Conservation (phyloP, 2,329 filamentous ascomycete genomes). For the Venturia aucupariae region DNA sequence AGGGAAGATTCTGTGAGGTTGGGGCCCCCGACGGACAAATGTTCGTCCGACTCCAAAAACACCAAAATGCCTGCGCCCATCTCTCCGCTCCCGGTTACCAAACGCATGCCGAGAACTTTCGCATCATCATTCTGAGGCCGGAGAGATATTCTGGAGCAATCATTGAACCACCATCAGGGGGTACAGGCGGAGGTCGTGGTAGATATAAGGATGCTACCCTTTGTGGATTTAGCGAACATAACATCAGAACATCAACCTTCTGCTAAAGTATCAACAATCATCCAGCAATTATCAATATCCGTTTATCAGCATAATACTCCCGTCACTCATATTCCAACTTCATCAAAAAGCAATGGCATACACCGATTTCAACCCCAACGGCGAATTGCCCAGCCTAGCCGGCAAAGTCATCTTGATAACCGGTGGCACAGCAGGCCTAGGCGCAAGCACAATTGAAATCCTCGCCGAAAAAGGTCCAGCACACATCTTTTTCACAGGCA, state of each 20-base stretch:
- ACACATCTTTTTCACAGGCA: constrained; percentile 10
- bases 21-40: background rate
- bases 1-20: background rate
- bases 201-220: background rate
- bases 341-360: background rate
- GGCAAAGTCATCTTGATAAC: constrained; percentile 3
- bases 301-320: too few relatives aligned
- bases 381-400: background rate
- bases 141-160: too few relatives aligned
- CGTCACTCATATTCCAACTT: too few relatives aligned
- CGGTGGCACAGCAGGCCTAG: constrained; percentile 11
- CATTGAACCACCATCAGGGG: background rate
- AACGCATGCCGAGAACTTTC: background rate
- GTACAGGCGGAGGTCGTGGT: background rate
- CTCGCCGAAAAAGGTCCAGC: constrained; percentile 9
- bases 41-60: background rate
- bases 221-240: background rate
- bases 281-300: background rate
- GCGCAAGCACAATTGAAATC: background rate
- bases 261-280: background rate
- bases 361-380: constrained; percentile 2
- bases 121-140: background rate
- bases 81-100: background rate
- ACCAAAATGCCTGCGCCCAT: background rate
- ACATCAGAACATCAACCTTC: background rate